Base-by-base conservation (phyloP, 352 stramenopile genomes). In the Pythium chondricola region DNA sequence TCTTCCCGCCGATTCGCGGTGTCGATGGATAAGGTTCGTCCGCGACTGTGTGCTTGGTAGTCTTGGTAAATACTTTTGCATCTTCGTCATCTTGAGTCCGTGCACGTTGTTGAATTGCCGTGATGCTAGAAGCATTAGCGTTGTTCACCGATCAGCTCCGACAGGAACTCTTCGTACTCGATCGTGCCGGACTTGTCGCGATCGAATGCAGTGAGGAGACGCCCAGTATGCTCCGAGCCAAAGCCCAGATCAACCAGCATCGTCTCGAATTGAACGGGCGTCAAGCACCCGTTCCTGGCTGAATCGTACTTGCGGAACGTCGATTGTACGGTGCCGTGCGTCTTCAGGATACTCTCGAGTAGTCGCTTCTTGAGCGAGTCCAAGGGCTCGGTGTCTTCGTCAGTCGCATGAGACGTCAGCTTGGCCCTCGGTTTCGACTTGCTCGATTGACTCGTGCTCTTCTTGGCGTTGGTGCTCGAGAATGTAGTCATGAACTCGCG, bases 401-500 rank as follows among this genome's bases (percentile, higher is more conserved):
- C 25, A 41, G 48, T 33, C 43, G 30, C 25, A 57, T 66, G 4
- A 29, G 17, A 14, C 13, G 21, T 9, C 27, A 39, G 56, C 48
- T 52, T 50, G 21, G 10, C 2, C 37, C 18, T 7, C 21, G 33
- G 37, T 64, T 64, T 25, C 31, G 29, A 13, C 31, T 25, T 33
- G 33, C 18, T 46, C 47, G 47, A 33, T 22, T n/a, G 56, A 42
- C 10, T 56, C 58, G 48, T 50, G 3, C 49, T 48, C 27, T 44
- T 48, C 4, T 36, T 59, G 16, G 74, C 66, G 24, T 65, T 67
- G 0, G 55, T 42, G 4, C 56, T 13, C 1, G 61, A 44, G 29
- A 88, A 83, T 3, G 63, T 66, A 14, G 71, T 46, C 32, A 84
- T 71, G 45, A 88, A 88, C 43, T 83, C 65, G 26, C 76, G 75